Evolutionary conservation across 208 protist species (phyloP).

Genomic region (Crithidia expoeki): DNA sequence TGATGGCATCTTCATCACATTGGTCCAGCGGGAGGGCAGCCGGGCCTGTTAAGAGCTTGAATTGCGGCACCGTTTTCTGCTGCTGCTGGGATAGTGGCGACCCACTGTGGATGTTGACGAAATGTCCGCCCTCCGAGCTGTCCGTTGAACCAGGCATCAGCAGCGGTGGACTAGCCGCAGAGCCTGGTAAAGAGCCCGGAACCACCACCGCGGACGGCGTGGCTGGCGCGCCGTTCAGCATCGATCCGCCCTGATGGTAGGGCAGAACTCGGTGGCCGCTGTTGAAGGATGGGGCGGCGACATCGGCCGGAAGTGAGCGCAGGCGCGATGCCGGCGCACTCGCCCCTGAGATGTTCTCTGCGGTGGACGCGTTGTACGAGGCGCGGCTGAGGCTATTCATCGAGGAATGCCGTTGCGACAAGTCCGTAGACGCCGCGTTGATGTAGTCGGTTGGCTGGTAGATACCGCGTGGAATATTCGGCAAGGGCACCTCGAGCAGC

Average conservation of each 20-base stretch:
- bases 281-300: conserved; percentile 3
- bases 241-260: conserved; percentile 9
- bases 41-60: not conserved
- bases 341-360: conserved; percentile 8
- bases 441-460: conserved; percentile 38
- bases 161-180: conserved; percentile 8
- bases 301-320: conserved; percentile 1
- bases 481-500: conserved; percentile 34
- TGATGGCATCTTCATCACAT: conserved; percentile 50
- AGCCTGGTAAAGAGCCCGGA: conserved; percentile 4
- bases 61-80: not conserved
- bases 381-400: conserved; percentile 14
- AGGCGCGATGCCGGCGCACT: conserved; percentile 3
- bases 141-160: conserved; percentile 13
- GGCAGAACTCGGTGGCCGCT: not conserved
- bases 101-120: not conserved
- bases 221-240: not conserved
- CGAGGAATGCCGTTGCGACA: conserved; percentile 3
- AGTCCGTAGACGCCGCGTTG: conserved; percentile 28
- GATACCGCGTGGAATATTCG: conserved; percentile 25
- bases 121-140: not conserved
- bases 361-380: conserved; percentile 11
- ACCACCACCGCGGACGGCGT: conserved; percentile 8
- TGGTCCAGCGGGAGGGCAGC: conserved; percentile 27
- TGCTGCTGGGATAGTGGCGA: not conserved